Conservation (phyloP, 169 alveolate species). For the Plasmodium vinckei region DNA sequence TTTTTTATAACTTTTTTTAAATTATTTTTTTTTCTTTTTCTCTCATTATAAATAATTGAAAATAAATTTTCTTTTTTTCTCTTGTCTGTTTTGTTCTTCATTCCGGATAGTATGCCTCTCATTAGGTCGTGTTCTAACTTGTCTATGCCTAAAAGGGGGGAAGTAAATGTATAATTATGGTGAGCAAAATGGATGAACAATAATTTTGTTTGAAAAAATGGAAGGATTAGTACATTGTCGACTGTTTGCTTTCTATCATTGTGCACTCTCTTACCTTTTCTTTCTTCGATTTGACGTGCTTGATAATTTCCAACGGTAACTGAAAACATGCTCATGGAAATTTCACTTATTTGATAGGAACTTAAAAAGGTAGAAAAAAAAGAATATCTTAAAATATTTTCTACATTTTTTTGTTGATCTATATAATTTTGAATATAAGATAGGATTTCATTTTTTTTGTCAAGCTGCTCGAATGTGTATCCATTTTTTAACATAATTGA, state of each 20-base stretch:
- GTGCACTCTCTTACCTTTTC: neutral
- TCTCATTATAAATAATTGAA: constrained; percentile 39
- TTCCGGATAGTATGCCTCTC: constrained; percentile 3
- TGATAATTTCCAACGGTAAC: neutral
- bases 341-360: constrained; percentile 52
- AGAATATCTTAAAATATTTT: constrained; percentile 1
- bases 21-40: constrained; percentile 28
- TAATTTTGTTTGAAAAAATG: neutral
- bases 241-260: neutral
- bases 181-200: too few relatives aligned
- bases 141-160: constrained; percentile 20
- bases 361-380: constrained; percentile 16
- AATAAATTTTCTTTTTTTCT: constrained; percentile 24
- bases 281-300: neutral
- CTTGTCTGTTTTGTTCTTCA: constrained; percentile 3
- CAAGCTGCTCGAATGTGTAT: constrained; percentile 20
- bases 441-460: neutral
- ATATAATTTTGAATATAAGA: constrained; percentile 6
- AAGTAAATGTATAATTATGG: neutral
- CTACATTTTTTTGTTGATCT: neutral
- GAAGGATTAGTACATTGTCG: too few relatives aligned
- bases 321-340: neutral
- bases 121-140: constrained; percentile 1
- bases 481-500: constrained; percentile 20
- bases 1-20: constrained; percentile 27